phyloP scores from a whole-genome alignment of 2,329 filamentous ascomycete species.

The Hypocreales sp. region DNA sequence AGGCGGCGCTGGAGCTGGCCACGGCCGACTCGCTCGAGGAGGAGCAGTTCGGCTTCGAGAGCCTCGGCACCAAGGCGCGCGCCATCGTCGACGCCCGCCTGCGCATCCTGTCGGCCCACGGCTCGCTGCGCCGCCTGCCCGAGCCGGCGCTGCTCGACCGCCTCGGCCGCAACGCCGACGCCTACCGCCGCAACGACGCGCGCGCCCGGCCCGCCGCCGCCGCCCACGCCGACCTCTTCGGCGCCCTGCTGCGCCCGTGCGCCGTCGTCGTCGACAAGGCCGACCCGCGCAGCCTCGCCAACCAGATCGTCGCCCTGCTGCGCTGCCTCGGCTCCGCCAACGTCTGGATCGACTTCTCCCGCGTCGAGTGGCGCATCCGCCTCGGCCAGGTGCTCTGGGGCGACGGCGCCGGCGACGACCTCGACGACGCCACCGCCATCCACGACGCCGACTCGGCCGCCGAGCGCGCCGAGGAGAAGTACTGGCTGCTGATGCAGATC shows the following conservation, averaged over 20 bases:
- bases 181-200: slow-evolving; percentile 37
- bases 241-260: slow-evolving; percentile 41
- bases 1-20: slow-evolving; percentile 49
- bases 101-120: slow-evolving; percentile 35
- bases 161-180: slow-evolving; percentile 37
- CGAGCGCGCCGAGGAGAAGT: slow-evolving; percentile 45
- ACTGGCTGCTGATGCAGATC: slow-evolving; percentile 53
- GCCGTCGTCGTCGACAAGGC: slow-evolving; percentile 38
- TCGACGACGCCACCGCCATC: slow-evolving; percentile 36
- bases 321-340: slow-evolving; percentile 48
- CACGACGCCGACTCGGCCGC: slow-evolving; percentile 29
- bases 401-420: slow-evolving; percentile 30
- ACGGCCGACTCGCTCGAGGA: slow-evolving; percentile 50
- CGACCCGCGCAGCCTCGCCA: slow-evolving; percentile 47
- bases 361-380: slow-evolving; percentile 60
- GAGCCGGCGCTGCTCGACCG: slow-evolving; percentile 43
- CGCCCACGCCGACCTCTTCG: slow-evolving; percentile 47
- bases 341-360: slow-evolving; percentile 60
- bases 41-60: slow-evolving; percentile 44
- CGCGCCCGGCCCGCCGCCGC: slow-evolving; percentile 36
- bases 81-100: slow-evolving; percentile 43
- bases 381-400: slow-evolving; percentile 61
- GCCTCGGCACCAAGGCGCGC: slow-evolving; percentile 35
- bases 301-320: slow-evolving; percentile 55
- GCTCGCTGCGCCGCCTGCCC: slow-evolving; percentile 38